Base-by-base conservation (phyloP, 352 stramenopile species). In the Lagenidium giganteum region DNA sequence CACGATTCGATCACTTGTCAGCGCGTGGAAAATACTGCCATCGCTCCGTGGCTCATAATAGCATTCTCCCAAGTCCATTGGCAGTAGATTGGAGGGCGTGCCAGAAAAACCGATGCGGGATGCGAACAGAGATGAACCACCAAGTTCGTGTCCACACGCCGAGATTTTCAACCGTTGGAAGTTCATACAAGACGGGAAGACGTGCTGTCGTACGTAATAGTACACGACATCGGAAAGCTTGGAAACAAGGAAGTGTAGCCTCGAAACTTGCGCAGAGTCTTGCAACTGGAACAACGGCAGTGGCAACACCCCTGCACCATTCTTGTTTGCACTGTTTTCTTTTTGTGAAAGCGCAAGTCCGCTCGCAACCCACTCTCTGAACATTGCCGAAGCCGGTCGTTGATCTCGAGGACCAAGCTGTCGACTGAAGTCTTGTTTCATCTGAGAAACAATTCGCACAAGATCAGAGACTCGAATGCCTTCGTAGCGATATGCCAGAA, bases 181-280 rank as follows among this genome's bases (percentile, higher is more conserved):
- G 42, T 99, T 97, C 83, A 99, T 98, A 21, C 95, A 97, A 35
- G 98, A 85, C n/a, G 97, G 97, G 61, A 99, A 99, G 13, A 99
- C 95, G 50, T 98, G 95, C 41, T 87, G 90, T 35, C 97, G 85
- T 6, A 99, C 71, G 54, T 99, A 99, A 67, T 99, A 98, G 50
- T 98, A 93, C 8, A 99, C 90, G 1, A 98, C 87, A 34, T 96
- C 75, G 11, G 96, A 78, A 32, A 98, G 80, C 35, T 93, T 90
- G n/a, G 86, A 67, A 14, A 99, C 73, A 8, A 99, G 67, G 14
- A 88, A 83, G 61, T 97, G 98, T 3, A 98, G 75, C 0, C 96
- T 77, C 17, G 82, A 77, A 14, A 99, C 87, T 71, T 99, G 96
- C 13, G 97, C 88, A 21, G 94, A 68, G 62, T 99, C 97, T 26